A percentile compares a stretch with the other conserved stretches of the same genome.
Evolutionary conservation across 805 yeast species (phyloP).

Genomic region (Ogataea parapolymorpha): DNA sequence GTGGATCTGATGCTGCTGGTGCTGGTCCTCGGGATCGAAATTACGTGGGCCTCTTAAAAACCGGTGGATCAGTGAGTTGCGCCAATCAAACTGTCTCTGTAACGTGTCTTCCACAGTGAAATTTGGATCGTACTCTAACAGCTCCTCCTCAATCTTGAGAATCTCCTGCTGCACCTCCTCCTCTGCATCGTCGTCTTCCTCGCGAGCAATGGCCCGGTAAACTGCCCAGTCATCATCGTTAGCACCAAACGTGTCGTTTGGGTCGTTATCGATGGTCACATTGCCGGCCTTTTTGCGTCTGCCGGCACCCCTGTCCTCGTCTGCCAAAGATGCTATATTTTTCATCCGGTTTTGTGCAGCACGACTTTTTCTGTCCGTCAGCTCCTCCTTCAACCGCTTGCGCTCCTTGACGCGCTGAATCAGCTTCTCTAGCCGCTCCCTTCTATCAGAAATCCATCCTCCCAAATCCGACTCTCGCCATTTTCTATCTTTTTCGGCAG

Average conservation of each 20-base stretch:
- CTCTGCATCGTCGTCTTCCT: conserved; percentile 73
- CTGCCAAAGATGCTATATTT: conserved; percentile 83
- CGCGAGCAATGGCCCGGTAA: conserved; percentile 76
- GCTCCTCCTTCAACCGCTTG: conserved; percentile 65
- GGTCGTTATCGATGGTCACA: conserved; percentile 81
- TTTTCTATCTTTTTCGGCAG: conserved; percentile 61
- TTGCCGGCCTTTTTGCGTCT: conserved; percentile 48
- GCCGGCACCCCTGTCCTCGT: conserved; percentile 39
- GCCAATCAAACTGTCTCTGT: conserved; percentile 83
- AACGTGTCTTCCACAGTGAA: conserved; percentile 83
- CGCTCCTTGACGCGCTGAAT: conserved; percentile 65
- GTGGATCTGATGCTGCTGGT: conserved; percentile 87
- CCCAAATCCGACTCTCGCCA: conserved; percentile 74
- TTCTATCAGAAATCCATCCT: conserved; percentile 76
- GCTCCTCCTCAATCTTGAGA: conserved; percentile 63
- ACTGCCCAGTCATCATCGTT: conserved; percentile 95
- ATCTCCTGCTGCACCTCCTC: conserved; percentile 67
- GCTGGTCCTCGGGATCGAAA: conserved; percentile 76
- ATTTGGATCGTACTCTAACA: conserved; percentile 78
- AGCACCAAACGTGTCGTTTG: conserved; percentile 91
- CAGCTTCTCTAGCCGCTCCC: conserved; percentile 56
- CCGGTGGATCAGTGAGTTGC: conserved; percentile 70
- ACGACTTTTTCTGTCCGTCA: conserved; percentile 82
- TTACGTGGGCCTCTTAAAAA: conserved; percentile 90
- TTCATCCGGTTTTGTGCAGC: conserved; percentile 95